Base-by-base conservation (phyloP, 2,329 filamentous ascomycete genomes). In the Diplodia corticola region DNA sequence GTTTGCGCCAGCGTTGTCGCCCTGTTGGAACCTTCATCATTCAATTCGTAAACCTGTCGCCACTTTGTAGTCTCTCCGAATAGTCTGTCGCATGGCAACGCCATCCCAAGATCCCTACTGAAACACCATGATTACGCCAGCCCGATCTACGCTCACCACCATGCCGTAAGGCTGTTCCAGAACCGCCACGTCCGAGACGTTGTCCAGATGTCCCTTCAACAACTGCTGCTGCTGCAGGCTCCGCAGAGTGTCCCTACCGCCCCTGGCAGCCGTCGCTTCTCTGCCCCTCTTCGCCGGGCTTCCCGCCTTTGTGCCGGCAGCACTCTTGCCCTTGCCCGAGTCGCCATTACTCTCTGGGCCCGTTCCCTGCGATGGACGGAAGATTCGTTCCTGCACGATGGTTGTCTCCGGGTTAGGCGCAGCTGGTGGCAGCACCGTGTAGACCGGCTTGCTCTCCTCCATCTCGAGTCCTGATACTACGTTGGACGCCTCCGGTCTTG, bases 141-240 rank as follows among this genome's bases (percentile, higher is more conserved):
- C 91, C 71, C 94, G 84, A 81, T 99, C 95, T 64, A 91, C 93
- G 70, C 91, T 96, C 59, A 98, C 84, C 37, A 93, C 90, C 92
- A 98, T 97, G 4, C 90, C 91, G 77, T 96, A 97, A 26, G 95
- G 95, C 69, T 87, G 84, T 80, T 97, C 92, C 71, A 99, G 78
- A 73, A 98, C 80, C n/a, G 90, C 90, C 70, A 97, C 88, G 79
- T 98, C 94, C 73, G 91, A 86, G 67, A 99, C 89, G 3, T 88
- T 88, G 79, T 99, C 95, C 72, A 97, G 78, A 79, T 99, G 95
- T 67, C 90, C 92, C 75, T 88, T 90, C 66, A 98, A 80, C 71
- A 99, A 77, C 78, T 92, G 88, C 76, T 96, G 92, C 76, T 97
- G 93, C 79, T 96, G 91, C 70, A 91, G 30, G 12, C 81, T 68